Conservation (phyloP, 257 asterid species). For the Solanum habrochaites region DNA sequence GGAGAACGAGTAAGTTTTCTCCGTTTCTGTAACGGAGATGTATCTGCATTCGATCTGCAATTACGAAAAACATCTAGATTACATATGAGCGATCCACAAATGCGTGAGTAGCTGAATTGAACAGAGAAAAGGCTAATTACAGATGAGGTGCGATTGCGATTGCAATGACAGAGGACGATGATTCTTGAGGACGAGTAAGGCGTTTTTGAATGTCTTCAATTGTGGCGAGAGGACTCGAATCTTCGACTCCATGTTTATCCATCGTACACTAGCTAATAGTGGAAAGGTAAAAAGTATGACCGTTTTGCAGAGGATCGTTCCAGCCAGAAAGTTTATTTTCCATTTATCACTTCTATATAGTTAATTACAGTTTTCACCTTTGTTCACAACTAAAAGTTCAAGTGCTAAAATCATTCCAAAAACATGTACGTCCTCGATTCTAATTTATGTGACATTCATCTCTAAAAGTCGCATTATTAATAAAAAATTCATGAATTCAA, state of each 20-base stretch:
- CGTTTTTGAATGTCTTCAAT: constrained; percentile 19
- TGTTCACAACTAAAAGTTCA: background rate
- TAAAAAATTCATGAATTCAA: too few relatives aligned
- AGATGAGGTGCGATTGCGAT: background rate
- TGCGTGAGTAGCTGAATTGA: background rate
- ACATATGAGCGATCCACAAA: background rate
- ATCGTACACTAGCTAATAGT: background rate
- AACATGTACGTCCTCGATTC: accelerated
- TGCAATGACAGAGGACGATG: background rate
- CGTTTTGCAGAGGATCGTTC: background rate
- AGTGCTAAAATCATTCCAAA: background rate
- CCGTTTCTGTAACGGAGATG: background rate
- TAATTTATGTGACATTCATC: background rate
- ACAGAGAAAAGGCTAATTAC: background rate
- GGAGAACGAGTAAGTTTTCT: background rate
- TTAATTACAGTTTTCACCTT: background rate
- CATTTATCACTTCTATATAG: background rate
- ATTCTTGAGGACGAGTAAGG: constrained; percentile 12
- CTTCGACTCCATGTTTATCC: background rate
- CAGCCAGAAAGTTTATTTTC: background rate
- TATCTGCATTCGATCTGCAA: background rate
- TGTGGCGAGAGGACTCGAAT: constrained; percentile 11
- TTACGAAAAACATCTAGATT: background rate
- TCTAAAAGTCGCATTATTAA: background rate
- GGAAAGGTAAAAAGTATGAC: background rate